phyloP scores from a whole-genome alignment of 805 yeast species.

The Yamadazyma phyllophila region DNA sequence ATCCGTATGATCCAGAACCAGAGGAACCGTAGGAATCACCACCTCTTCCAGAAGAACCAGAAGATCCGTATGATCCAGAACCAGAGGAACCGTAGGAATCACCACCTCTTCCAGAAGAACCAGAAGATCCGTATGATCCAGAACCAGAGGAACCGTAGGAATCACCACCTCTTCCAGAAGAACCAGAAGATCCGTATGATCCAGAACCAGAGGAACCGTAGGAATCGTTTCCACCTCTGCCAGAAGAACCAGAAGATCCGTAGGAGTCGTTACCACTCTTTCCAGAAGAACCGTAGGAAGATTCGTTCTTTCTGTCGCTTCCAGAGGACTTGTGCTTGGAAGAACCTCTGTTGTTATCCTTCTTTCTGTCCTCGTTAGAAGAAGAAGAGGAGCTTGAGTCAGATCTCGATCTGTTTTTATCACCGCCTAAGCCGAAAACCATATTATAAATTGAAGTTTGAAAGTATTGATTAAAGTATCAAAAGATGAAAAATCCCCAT shows the following conservation, averaged over 20 bases:
- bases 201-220: slow-evolving; percentile 17
- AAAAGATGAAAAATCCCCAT: too few relatives aligned
- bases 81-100: slow-evolving; percentile 17
- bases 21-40: slow-evolving; percentile 11
- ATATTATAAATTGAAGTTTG: slow-evolving; percentile 13
- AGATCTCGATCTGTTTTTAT: slow-evolving; percentile 6
- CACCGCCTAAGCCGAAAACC: slow-evolving; percentile 34
- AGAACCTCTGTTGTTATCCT: not conserved
- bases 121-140: slow-evolving; percentile 20
- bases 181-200: slow-evolving; percentile 25
- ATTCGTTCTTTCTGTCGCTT: not conserved
- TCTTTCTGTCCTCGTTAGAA: slow-evolving; percentile 4
- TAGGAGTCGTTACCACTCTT: slow-evolving; percentile 18
- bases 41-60: too few relatives aligned
- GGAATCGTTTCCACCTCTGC: slow-evolving; percentile 14
- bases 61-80: slow-evolving; percentile 19
- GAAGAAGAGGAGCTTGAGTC: slow-evolving; percentile 6
- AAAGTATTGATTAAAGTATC: not conserved
- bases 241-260: slow-evolving; percentile 17
- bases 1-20: not conserved
- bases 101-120: slow-evolving; percentile 16
- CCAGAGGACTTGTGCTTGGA: slow-evolving; percentile 3
- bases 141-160: slow-evolving; percentile 25
- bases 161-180: too few relatives aligned
- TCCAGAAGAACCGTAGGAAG: slow-evolving; percentile 8